A percentile compares a stretch with the other conserved stretches of the same genome.
Conservation (phyloP, 2,329 filamentous ascomycete species). For the Trichoderma aggressivum region DNA sequence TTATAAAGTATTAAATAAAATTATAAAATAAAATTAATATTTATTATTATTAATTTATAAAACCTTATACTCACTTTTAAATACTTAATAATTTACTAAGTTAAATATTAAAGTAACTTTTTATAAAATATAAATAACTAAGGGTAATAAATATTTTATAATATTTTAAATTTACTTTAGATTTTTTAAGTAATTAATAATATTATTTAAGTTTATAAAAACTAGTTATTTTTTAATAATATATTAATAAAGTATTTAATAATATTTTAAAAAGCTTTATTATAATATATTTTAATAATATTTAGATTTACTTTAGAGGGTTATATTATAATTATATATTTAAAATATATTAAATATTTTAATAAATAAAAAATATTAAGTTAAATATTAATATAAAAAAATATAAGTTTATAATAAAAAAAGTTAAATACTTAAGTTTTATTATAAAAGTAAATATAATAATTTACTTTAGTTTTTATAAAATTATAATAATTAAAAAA, state of each 20-base stretch:
- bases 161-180: background rate
- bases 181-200: conserved; percentile 5
- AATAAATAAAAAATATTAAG: background rate
- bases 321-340: no score
- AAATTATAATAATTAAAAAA: no score
- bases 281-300: background rate
- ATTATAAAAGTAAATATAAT: no score
- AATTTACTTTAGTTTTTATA: no score
- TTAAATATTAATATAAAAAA: background rate
- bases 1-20: background rate
- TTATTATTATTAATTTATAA: background rate
- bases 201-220: background rate
- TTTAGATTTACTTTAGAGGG: background rate
- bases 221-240: background rate
- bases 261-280: background rate
- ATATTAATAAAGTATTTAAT: background rate
- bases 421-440: no score
- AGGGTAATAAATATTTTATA: background rate
- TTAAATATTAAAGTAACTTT: background rate
- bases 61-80: background rate
- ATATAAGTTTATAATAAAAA: no score
- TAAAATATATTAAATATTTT: background rate
- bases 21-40: background rate
- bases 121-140: background rate
- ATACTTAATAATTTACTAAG: background rate